Evolutionary conservation across 2,329 filamentous ascomycete genomes (phyloP).

Genomic region (Thelonectria rubi): DNA sequence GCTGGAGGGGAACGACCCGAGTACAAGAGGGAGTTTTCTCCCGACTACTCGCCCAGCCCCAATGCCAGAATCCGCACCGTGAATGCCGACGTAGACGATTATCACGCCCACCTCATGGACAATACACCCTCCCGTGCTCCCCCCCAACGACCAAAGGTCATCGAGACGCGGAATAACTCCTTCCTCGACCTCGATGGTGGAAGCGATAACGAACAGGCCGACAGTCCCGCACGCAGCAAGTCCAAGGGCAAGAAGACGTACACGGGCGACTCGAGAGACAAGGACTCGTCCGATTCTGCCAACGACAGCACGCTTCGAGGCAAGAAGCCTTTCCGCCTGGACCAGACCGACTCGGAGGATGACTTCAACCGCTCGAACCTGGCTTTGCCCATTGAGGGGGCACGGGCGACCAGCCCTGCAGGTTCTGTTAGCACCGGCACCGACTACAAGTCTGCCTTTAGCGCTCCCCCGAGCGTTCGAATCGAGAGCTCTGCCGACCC

Average conservation of each 20-base stretch:
- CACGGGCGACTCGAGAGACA: slow-evolving; percentile 2
- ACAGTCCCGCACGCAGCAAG: slow-evolving; percentile 26
- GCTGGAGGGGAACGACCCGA: slow-evolving; percentile 40
- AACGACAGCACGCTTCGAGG: slow-evolving; percentile 44
- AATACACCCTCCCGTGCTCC: slow-evolving; percentile 48
- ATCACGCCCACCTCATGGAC: slow-evolving; percentile 35
- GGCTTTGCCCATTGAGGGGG: slow-evolving; percentile 54
- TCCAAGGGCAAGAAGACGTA: slow-evolving; percentile 27
- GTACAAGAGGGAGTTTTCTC: slow-evolving; percentile 72
- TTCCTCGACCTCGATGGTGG: slow-evolving; percentile 60
- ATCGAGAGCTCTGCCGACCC: slow-evolving; percentile 53
- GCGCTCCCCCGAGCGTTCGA: slow-evolving; percentile 55
- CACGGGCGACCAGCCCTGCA: slow-evolving; percentile 46
- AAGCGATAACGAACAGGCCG: slow-evolving; percentile 58
- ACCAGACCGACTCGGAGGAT: slow-evolving; percentile 47
- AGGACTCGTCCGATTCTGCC: slow-evolving; percentile 22
- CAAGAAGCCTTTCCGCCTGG: slow-evolving; percentile 39
- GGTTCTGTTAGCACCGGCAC: slow-evolving; percentile 51
- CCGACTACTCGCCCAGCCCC: slow-evolving; percentile 76
- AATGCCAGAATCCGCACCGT: slow-evolving; percentile 77
- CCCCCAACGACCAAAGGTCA: slow-evolving; percentile 43
- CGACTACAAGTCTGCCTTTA: slow-evolving; percentile 54
- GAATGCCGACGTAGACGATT: slow-evolving; percentile 54
- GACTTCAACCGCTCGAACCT: slow-evolving; percentile 48
- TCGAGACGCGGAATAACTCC: slow-evolving; percentile 54